These are phyloP conservation scores for Plasmodium billcollinsi DNA, from an alignment of 169 alveolate genomes.

Conservation along the genomic window DNA sequence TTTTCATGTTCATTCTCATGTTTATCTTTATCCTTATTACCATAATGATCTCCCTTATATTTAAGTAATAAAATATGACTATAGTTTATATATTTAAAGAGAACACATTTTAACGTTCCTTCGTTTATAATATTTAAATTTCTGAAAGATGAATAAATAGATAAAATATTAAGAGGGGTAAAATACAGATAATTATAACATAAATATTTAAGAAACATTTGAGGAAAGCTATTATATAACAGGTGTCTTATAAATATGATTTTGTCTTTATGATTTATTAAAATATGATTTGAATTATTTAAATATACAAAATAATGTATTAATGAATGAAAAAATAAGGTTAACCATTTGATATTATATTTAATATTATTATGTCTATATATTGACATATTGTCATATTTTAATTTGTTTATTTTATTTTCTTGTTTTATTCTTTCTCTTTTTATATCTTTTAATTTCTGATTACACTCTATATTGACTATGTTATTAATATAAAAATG, in stretches of 20 bases:
- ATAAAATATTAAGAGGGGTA: constrained; percentile 10
- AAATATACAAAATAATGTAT: constrained; percentile 40
- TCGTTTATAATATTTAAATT: constrained; percentile 26
- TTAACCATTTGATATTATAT: constrained; percentile 28
- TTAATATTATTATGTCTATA: neutral
- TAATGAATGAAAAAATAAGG: constrained; percentile 42
- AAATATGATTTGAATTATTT: neutral
- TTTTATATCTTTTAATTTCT: too few relatives aligned
- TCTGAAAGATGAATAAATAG: constrained; percentile 15
- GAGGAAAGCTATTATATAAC: constrained; percentile 14
- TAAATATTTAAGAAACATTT: constrained; percentile 1
- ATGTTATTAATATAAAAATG: constrained; percentile 1
- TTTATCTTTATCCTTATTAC: neutral
- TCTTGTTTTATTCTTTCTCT: too few relatives aligned
- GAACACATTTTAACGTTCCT: neutral
- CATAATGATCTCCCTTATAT: neutral
- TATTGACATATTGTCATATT: too few relatives aligned
- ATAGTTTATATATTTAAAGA: constrained; percentile 11
- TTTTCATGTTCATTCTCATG: too few relatives aligned
- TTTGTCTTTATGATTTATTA: constrained; percentile 25
- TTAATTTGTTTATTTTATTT: too few relatives aligned
- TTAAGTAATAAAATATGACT: neutral
- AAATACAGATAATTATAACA: constrained; percentile 8
- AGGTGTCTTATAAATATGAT: neutral
- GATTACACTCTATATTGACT: neutral